Base-by-base conservation (phyloP, 2,329 filamentous ascomycete genomes). In the Didymella glomerata region DNA sequence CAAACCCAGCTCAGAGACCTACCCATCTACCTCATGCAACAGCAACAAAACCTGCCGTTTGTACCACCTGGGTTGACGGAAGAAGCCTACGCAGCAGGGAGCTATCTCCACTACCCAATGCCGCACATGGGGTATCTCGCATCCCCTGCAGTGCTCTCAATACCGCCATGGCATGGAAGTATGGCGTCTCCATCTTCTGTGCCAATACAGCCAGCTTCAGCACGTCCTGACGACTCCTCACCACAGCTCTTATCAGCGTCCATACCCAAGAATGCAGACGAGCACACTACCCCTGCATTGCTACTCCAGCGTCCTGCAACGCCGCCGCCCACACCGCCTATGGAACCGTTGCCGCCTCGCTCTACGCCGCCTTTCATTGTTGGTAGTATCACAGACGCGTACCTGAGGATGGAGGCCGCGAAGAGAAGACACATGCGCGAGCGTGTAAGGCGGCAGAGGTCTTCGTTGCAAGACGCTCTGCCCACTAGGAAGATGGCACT, bases 301-400 rank as follows among this genome's bases (percentile, higher is more conserved):
- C 11, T 42, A 32, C 30, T 24, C 25, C 32, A 44, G 18, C 25
- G 16, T 24, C 51, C 51, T 36, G 41, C 34, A 14, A 50, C 20
- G 14, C 27, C 51, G 41, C 51, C 32, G 14, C 10, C 25, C n/a
- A 48, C 34, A 25, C 32, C 38, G 11, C 48, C 38, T 32, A 24
- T 40, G 6, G 13, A 42, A 3, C 16, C 11, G 20, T 20, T 38
- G 18, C 24, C 9, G 25, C 40, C 34, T 52, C 34, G 16, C 22
- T 48, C 18, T 7, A 20, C 18, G 8, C 46, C 51, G 9, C 46
- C 49, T 3, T 58, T 41, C 20, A 28, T 58, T 11, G 49, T 54
- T 40, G 56, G 56, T 11, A 28, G 30, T 24, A 14, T 58, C 6
- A 54, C 49, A 16, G 49, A 58, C n/a, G 56, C 56, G 1, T 54